A percentile compares a stretch with the other conserved stretches of the same genome.
Conservation (phyloP, 768 basidiomycete genomes). For the Solioccasus polychromus region DNA sequence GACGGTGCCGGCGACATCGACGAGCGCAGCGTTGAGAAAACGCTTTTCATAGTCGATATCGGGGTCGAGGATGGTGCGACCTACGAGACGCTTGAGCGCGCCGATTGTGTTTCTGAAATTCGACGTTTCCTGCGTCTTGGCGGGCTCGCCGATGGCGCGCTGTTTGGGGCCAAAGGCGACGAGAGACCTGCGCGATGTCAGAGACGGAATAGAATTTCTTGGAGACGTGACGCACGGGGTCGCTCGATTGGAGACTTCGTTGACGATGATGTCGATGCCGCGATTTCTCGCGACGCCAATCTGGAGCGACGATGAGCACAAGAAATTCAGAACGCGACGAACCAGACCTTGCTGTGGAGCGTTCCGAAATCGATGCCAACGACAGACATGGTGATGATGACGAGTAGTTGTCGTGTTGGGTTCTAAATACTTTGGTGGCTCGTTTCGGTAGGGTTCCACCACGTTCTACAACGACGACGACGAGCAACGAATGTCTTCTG, state of each 20-base stretch:
- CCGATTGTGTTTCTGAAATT: conserved; percentile 99
- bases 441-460: conserved; percentile 26
- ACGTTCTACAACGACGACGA: conserved; percentile 15
- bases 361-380: conserved; percentile 95
- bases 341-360: conserved; percentile 75
- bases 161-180: conserved; percentile 93
- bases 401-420: no score
- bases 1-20: conserved; percentile 80
- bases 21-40: conserved; percentile 82
- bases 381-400: conserved; percentile 62
- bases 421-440: no score
- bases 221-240: conserved; percentile 73
- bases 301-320: conserved; percentile 34
- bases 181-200: conserved; percentile 64
- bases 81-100: conserved; percentile 85
- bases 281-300: conserved; percentile 94
- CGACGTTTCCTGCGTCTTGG: conserved; percentile 96
- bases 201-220: neutral
- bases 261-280: conserved; percentile 98
- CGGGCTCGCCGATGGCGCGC: conserved; percentile 88
- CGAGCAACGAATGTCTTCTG: conserved; percentile 43
- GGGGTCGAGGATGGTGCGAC: conserved; percentile 73
- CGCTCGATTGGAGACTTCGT: conserved; percentile 95
- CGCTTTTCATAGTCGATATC: conserved; percentile 88
- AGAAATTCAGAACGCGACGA: conserved; percentile 4